A percentile compares a stretch with the other conserved stretches of the same genome.
phyloP scores from a whole-genome alignment of 2,329 filamentous ascomycete species.

The Cylindrodendrum hubeiense region DNA sequence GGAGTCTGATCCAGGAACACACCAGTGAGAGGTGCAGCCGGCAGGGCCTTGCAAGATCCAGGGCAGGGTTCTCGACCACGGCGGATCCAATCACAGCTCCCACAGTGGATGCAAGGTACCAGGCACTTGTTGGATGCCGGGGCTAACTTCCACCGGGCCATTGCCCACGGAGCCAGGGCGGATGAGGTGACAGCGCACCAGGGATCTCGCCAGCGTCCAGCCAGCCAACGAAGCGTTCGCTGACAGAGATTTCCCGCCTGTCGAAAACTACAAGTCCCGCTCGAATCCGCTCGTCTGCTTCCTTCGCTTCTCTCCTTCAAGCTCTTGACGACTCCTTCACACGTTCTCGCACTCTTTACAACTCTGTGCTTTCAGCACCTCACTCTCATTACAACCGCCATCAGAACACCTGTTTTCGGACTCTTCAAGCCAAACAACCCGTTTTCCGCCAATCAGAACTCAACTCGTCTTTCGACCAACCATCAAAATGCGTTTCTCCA shows the following conservation, averaged over 20 bases:
- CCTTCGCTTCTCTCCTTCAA: conserved; percentile 26
- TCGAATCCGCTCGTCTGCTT: conserved; percentile 30
- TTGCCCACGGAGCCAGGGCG: conserved; percentile 16
- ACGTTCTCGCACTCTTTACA: conserved; percentile 32
- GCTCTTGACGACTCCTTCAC: conserved; percentile 36
- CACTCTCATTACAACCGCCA: conserved; percentile 34
- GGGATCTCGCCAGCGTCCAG: conserved; percentile 7
- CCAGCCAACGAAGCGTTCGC: conserved; percentile 19
- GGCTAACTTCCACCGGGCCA: conserved; percentile 30
- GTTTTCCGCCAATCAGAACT: conserved; percentile 12
- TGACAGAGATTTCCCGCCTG: conserved; percentile 38
- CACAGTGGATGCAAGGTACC: conserved; percentile 41
- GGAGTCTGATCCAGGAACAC: conserved; percentile 41
- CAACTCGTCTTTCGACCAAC: conserved; percentile 25
- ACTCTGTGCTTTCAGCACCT: conserved; percentile 36
- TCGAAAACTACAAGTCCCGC: conserved; percentile 47
- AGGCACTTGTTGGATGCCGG: conserved; percentile 39
- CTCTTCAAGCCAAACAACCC: conserved; percentile 25
- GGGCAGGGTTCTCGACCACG: conserved; percentile 27
- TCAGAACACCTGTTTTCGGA: conserved; percentile 23
- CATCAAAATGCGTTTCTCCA: conserved; percentile 61
- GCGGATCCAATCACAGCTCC: conserved; percentile 37
- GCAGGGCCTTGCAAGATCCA: conserved; percentile 34
- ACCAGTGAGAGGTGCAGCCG: conserved; percentile 42
- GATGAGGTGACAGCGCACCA: conserved; percentile 41